Base-by-base conservation (phyloP, 1,139 yeast species). In the Blastobotrys ciferrii region DNA sequence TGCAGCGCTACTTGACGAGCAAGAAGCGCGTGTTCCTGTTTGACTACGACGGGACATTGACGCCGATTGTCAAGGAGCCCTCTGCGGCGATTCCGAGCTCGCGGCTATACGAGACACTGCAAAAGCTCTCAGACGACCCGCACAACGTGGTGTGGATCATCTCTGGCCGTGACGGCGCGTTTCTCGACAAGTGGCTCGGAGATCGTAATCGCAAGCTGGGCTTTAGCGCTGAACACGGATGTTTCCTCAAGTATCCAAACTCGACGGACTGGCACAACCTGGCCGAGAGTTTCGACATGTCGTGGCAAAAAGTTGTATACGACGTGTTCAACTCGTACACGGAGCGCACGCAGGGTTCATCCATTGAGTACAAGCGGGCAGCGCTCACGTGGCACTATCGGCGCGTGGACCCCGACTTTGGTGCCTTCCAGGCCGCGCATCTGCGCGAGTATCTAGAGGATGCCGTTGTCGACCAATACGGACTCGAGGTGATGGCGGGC, bases 301-400 rank as follows among this genome's bases (percentile, higher is more conserved):
- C 91, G 23, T 94, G 99, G 99, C 97, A 91, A 67, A 66, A 70
- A 23, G 81, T 80, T 48, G 98, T 89, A 12, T 81, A 81, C 50
- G 83, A 81, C 23, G 80, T 87, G 2, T 87, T 87, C 71, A 77
- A 73, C 46, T 73, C 79, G 46, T 88, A 80, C 67, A 88, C 97
- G 0, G 91, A 84, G 43, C 81, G 82, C 53, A 94, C 98, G 0
- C 97, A 96, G 2, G 98, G 97, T 4, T 77, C 97, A 0, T 78
- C 79, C 55, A 82, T 87, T 51, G 99, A 94, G 67, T 78, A 77
- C 61, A 94, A 94, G 66, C 85, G 88, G 60, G 96, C 92, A 13
- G 98, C 98, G 0, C 71, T 92, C 50, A 91, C 98, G 0, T 94
- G 99, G 99, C 99, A 94, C 69, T 92, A 92, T 66, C 80, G 99